Base-by-base conservation (phyloP, 148 eudicot species). In the Fallopia convolvulus region DNA sequence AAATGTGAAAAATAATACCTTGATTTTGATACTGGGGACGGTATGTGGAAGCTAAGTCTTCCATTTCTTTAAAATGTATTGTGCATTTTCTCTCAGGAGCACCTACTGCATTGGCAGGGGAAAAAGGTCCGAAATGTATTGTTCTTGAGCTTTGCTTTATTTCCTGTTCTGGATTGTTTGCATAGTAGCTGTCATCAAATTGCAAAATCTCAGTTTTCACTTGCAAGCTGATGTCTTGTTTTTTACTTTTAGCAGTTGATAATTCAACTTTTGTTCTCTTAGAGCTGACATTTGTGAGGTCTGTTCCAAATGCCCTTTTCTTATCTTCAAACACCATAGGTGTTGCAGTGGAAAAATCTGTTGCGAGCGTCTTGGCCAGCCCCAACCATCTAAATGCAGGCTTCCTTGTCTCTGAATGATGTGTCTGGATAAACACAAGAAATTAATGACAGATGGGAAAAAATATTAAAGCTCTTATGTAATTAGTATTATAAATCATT, bases 361-460 rank as follows among this genome's bases (percentile, higher is more conserved):
- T 81, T 48, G 79, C 89, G 13, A 79, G 58, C 77, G 72, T 84
- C 47, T 84, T 86, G 47, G 42, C 85, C 77, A 84, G 71, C 50
- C 96, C 97, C 85, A 94, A 72, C 99, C 99, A 94, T 80, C 91
- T 89, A 82, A 92, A 94, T 40, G 94, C 92, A 65, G 99, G 97
- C 83, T 94, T 94, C 80, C 96, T 86, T 74, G 89, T 90, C 71
- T 90, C 91, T 17, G 93, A 84, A 76, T 94, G 97, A 81, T 88
- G 90, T 44, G 91, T 89, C 99, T 94, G 86, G 78, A 49, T 15
- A 30, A 49, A 80, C 82, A 15, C 44, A 84, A 81, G 75, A 70
- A 74, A 15, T 53, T 17, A 48, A 20, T 12, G 42, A 75, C 41
- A 23, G 36, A 21, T 2, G 12, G 9, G 15, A 68, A 68, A 36